Conservation (phyloP, 768 basidiomycete genomes). For the Artomyces pyxidatus region DNA sequence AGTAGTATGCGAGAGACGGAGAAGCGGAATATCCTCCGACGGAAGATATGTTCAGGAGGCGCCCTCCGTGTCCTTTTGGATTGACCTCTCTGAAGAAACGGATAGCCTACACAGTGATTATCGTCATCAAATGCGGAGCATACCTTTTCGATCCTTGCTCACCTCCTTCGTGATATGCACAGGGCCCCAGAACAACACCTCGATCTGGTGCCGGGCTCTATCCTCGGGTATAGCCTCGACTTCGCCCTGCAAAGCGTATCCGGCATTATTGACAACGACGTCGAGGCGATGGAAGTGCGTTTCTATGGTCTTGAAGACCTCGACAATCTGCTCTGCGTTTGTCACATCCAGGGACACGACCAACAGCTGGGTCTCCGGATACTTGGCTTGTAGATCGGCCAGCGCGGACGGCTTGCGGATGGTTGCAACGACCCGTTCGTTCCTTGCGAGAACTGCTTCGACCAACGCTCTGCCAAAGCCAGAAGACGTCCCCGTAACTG, state of each 20-base stretch:
- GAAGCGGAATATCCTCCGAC: constrained; percentile 25
- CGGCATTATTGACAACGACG: constrained; percentile 3
- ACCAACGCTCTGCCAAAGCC: neutral
- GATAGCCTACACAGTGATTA: neutral
- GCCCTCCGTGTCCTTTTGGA: neutral
- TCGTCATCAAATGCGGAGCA: neutral
- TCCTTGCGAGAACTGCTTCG: neutral
- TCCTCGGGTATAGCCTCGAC: constrained; percentile 1
- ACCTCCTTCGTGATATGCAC: constrained; percentile 1
- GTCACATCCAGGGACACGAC: neutral
- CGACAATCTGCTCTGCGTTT: neutral
- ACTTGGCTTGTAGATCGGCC: neutral
- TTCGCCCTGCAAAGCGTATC: neutral
- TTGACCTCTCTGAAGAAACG: constrained; percentile 2
- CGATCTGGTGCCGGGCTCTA: neutral
- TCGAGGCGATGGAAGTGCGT: neutral
- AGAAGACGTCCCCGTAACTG: constrained; percentile 1
- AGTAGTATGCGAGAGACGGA: constrained; percentile 26
- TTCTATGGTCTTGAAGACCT: neutral
- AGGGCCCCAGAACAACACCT: constrained; percentile 6
- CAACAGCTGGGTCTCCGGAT: neutral
- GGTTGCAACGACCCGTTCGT: constrained; percentile 2
- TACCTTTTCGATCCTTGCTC: neutral
- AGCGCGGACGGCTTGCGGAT: neutral
- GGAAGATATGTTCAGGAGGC: constrained; percentile 1